A percentile compares a stretch with the other conserved stretches of the same genome.
These are phyloP conservation scores for Myxozyma kluyveri DNA, from an alignment of 805 yeast species.

Conservation along the genomic window DNA sequence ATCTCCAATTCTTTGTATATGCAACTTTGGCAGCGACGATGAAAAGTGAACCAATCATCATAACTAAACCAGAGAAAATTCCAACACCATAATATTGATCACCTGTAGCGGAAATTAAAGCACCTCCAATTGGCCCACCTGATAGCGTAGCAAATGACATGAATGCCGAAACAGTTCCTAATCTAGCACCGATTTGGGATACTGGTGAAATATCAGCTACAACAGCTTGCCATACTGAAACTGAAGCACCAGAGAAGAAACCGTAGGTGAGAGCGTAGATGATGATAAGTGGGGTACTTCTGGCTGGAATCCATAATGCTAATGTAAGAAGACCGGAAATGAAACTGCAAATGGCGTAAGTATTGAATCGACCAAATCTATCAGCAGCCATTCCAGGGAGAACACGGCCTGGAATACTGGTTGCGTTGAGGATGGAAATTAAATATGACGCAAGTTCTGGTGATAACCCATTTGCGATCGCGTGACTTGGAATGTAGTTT, in stretches of 20 bases:
- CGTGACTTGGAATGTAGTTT: slow-evolving; percentile 37
- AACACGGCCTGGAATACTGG: slow-evolving; percentile 48
- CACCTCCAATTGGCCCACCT: slow-evolving; percentile 38
- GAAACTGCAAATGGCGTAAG: slow-evolving; percentile 48
- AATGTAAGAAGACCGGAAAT: slow-evolving; percentile 51
- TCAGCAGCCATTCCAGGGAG: slow-evolving; percentile 58
- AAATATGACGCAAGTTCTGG: slow-evolving; percentile 9
- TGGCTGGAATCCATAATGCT: slow-evolving; percentile 69
- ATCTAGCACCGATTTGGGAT: slow-evolving; percentile 39
- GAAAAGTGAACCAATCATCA: slow-evolving; percentile 14
- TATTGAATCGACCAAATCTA: slow-evolving; percentile 53
- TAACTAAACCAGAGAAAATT: slow-evolving; percentile 22
- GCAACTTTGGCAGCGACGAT: slow-evolving; percentile 5
- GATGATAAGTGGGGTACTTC: slow-evolving; percentile 35
- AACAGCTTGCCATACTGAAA: slow-evolving; percentile 37
- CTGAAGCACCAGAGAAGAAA: slow-evolving; percentile 36
- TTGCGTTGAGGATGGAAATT: slow-evolving; percentile 12
- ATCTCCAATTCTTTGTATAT: neutral
- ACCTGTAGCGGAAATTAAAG: slow-evolving; percentile 18
- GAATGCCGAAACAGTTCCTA: slow-evolving; percentile 60
- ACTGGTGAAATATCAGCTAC: slow-evolving; percentile 33
- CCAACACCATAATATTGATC: slow-evolving; percentile 27
- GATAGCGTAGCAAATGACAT: slow-evolving; percentile 50
- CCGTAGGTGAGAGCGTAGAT: slow-evolving; percentile 37
- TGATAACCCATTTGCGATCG: slow-evolving; percentile 29